Evolutionary conservation across 176 grass and related monocot species (phyloP).

Genomic region (Ensete glaucum): DNA sequence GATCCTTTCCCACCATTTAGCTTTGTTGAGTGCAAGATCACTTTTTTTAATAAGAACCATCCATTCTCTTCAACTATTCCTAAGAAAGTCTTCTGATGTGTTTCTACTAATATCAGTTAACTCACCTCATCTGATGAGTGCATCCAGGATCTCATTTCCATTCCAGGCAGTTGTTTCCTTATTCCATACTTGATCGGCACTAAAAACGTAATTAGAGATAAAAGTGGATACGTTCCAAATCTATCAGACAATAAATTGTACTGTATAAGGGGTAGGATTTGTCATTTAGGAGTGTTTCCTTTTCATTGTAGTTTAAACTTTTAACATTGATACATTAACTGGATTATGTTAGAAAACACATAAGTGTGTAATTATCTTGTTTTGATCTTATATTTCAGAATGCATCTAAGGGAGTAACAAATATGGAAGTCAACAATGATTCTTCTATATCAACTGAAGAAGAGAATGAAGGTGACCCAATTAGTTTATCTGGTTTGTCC

Average conservation of each 20-base stretch:
- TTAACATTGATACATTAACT: background rate
- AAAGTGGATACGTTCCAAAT: background rate
- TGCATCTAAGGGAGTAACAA: background rate
- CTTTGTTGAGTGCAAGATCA: background rate
- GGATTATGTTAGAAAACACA: background rate
- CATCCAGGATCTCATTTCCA: background rate
- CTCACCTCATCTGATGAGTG: too few species aligned
- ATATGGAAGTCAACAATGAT: conserved; percentile 16
- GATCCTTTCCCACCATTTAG: background rate
- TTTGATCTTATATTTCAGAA: conserved; percentile 1
- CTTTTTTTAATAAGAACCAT: too few species aligned
- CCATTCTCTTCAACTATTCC: background rate
- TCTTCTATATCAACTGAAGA: conserved; percentile 16
- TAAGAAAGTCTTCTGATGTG: background rate
- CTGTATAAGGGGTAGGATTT: background rate
- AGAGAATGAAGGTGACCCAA: conserved; percentile 19
- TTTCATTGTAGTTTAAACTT: background rate
- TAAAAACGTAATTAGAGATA: background rate
- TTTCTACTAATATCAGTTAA: too few species aligned
- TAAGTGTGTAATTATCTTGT: background rate
- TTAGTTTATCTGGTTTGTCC: conserved; percentile 23
- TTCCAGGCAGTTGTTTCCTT: background rate
- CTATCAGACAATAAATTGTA: background rate
- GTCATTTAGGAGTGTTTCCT: background rate
- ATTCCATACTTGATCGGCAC: too few species aligned